phyloP scores from a whole-genome alignment of 2,329 filamentous ascomycete genomes.

The Didymella glomerata region DNA sequence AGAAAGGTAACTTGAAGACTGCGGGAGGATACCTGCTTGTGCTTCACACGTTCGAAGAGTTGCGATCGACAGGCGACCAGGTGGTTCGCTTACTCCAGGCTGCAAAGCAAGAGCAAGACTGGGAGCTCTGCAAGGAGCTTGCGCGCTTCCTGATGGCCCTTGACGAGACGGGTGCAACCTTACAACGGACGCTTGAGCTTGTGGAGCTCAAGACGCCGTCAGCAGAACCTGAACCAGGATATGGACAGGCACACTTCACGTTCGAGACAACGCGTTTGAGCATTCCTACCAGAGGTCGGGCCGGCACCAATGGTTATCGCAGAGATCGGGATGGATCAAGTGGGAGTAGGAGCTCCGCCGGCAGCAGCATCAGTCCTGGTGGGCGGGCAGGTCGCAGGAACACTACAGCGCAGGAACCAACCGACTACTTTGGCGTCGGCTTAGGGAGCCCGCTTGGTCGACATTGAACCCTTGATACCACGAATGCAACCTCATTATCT shows the following conservation, averaged over 20 bases:
- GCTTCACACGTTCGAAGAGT: constrained; percentile 77
- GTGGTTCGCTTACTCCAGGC: constrained; percentile 81
- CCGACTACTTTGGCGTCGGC: constrained; percentile 38
- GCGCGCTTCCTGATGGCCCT: constrained; percentile 94
- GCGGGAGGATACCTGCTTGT: constrained; percentile 96
- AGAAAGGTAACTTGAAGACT: constrained; percentile 87
- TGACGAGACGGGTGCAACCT: constrained; percentile 82
- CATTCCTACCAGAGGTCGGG: constrained; percentile 37
- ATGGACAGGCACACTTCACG: constrained; percentile 42
- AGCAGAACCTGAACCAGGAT: constrained; percentile 32
- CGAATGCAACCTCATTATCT: background rate
- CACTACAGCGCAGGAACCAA: constrained; percentile 19
- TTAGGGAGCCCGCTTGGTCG: constrained; percentile 16
- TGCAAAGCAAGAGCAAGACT: constrained; percentile 86
- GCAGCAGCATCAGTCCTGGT: constrained; percentile 30
- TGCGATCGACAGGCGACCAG: constrained; percentile 72
- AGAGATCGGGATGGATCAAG: constrained; percentile 12
- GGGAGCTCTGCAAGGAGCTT: constrained; percentile 94
- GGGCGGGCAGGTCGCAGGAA: constrained; percentile 27
- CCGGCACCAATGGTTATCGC: constrained; percentile 27
- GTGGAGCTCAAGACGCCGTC: constrained; percentile 49
- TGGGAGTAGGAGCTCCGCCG: constrained; percentile 25
- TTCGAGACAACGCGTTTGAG: constrained; percentile 42
- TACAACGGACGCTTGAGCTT: constrained; percentile 73
- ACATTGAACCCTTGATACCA: background rate